Evolutionary conservation across 768 basidiomycete species (phyloP).

Genomic region (Tubosaeta brunneosetosa): DNA sequence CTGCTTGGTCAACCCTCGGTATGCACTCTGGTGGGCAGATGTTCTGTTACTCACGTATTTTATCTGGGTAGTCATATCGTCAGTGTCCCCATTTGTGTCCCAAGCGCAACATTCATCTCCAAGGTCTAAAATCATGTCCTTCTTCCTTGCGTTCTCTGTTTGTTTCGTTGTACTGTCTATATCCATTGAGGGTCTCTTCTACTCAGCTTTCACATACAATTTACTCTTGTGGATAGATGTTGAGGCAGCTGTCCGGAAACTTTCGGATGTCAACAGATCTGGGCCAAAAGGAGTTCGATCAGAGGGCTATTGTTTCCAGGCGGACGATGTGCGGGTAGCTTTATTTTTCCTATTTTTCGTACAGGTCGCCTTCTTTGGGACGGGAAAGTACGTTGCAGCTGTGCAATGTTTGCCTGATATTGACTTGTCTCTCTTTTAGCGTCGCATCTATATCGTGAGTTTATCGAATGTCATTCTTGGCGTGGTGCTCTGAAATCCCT

Average conservation of each 20-base stretch:
- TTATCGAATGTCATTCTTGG: background rate
- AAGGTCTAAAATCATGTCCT: conserved; percentile 50
- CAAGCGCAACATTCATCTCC: conserved; percentile 34
- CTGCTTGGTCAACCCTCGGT: conserved; percentile 68
- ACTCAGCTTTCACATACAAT: conserved; percentile 59
- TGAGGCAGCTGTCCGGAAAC: conserved; percentile 38
- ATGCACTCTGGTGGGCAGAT: conserved; percentile 13
- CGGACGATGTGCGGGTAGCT: conserved; percentile 67
- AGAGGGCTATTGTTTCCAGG: conserved; percentile 40
- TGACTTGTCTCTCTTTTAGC: conserved; percentile 32
- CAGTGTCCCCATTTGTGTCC: conserved; percentile 47
- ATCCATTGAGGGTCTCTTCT: conserved; percentile 79
- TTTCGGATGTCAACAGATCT: background rate
- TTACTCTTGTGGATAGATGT: conserved; percentile 65
- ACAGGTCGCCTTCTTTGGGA: conserved; percentile 83
- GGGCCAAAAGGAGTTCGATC: background rate
- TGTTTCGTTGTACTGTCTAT: conserved; percentile 80
- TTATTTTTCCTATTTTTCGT: conserved; percentile 84
- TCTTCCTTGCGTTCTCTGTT: conserved; percentile 68
- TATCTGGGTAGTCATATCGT: conserved; percentile 46
- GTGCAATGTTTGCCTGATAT: background rate
- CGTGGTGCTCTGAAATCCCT: background rate
- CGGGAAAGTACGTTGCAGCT: conserved; percentile 59
- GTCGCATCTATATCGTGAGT: conserved; percentile 81
- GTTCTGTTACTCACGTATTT: background rate